Conservation (phyloP, 2,329 filamentous ascomycete species). For the Didymella pinodella region DNA sequence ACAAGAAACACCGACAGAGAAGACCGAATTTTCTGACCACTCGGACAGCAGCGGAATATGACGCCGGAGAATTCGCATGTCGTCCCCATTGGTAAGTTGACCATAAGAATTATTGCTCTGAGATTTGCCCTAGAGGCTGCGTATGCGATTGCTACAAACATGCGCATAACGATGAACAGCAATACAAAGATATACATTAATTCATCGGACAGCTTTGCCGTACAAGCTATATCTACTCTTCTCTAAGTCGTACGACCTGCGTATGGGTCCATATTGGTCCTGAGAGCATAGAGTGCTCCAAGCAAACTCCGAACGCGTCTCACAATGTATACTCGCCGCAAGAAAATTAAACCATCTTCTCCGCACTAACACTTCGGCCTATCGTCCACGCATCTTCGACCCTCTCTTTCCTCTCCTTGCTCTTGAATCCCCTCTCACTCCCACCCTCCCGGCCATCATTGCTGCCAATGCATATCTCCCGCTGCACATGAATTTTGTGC, state of each 20-base stretch:
- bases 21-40: background rate
- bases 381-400: slow-evolving; percentile 7
- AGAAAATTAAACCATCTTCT: slow-evolving; percentile 17
- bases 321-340: too few relatives aligned
- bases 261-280: too few relatives aligned
- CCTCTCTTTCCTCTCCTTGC: slow-evolving; percentile 5
- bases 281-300: too few relatives aligned
- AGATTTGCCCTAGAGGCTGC: too few relatives aligned
- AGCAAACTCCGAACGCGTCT: too few relatives aligned
- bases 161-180: too few relatives aligned
- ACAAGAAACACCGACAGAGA: background rate
- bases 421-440: slow-evolving; percentile 2
- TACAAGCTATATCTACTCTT: too few relatives aligned
- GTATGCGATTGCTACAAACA: too few relatives aligned
- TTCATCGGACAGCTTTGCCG: too few relatives aligned
- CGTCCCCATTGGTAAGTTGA: background rate
- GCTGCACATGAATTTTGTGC: slow-evolving; percentile 27
- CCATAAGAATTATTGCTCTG: too few relatives aligned
- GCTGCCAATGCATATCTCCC: slow-evolving; percentile 6
- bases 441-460: background rate
- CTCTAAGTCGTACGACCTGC: too few relatives aligned
- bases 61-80: background rate
- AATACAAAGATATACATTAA: too few relatives aligned
- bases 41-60: background rate
- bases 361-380: slow-evolving; percentile 13